Base-by-base conservation (phyloP, 139 green algal genomes). In the Pedinophyceae sp. region DNA sequence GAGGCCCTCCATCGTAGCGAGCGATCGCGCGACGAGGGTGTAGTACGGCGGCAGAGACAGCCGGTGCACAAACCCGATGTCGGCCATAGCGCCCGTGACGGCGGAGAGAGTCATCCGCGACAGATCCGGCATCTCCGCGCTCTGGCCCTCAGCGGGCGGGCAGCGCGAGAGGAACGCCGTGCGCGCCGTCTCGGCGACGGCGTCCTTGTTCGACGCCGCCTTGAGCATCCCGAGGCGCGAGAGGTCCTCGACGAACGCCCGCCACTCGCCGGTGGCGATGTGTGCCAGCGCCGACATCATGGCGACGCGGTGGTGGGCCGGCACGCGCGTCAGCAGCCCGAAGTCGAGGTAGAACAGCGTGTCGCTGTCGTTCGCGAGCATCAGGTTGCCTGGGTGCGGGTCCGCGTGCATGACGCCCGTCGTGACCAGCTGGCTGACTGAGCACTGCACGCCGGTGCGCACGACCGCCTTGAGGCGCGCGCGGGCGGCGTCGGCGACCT, bases 11-110 rank as follows among this genome's bases (percentile, higher is more conserved):
- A 85, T 65, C 2, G 71, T 76, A 4, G 64, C 62, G 17, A 85
- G 62, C 10, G 65, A 71, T 17, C 71, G 57, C 25, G 67, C n/a
- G 19, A 85, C 61, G 6, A 82, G 65, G 13, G 62, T 69, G 66
- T 75, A 82, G 51, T 78, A 81, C 13, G 70, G 66, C 15, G 76
- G 71, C 22, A 85, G 60, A 15, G 56, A 50, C 55, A 82, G 81
- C 30, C 68, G 58, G 54, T 73, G 76, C 48, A 59, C 59, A 20
- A 82, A 23, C 20, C 67, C 70, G 45, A 79, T 49, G 17, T 50
- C 27, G 16, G 57, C 39, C 27, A 72, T 30, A 19, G 67, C 65
- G 22, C 23, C 23, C 22, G n/a, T 25, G 22, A 53, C n/a, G n/a
- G 29, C n/a, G 4, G 22, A 20, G n/a, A 16, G 30, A 20, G 48